phyloP scores from a whole-genome alignment of 805 yeast species.

The Wickerhamomyces chaumierensis region DNA sequence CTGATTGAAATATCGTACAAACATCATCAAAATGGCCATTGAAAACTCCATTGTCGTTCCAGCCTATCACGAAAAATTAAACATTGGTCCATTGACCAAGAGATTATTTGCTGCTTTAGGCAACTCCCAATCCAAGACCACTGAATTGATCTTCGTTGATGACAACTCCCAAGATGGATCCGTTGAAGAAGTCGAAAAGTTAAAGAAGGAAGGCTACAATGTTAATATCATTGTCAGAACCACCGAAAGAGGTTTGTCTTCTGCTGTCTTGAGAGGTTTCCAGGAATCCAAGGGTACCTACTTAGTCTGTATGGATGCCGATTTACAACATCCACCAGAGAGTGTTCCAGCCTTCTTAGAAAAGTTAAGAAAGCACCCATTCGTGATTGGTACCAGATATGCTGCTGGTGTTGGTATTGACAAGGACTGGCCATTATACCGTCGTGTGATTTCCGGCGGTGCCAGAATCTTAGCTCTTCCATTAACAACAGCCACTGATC shows the following conservation, averaged over 20 bases:
- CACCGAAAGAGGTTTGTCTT: constrained; percentile 36
- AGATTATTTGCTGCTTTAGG: constrained; percentile 38
- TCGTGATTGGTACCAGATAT: constrained; percentile 39
- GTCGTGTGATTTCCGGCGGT: constrained; percentile 37
- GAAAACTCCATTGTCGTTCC: constrained; percentile 35
- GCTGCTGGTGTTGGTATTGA: constrained; percentile 46
- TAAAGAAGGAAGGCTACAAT: constrained; percentile 34
- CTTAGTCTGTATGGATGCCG: constrained; percentile 42
- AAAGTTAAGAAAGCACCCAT: constrained; percentile 28
- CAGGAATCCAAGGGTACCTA: constrained; percentile 35
- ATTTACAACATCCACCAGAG: constrained; percentile 43
- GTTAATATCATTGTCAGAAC: constrained; percentile 39
- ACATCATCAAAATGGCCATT: constrained; percentile 11
- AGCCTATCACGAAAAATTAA: constrained; percentile 38
- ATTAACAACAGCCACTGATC: constrained; percentile 38
- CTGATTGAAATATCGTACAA: too few relatives aligned
- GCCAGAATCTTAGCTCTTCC: constrained; percentile 40
- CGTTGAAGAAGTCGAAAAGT: constrained; percentile 36
- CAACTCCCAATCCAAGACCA: constrained; percentile 25
- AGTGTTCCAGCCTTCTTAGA: constrained; percentile 33
- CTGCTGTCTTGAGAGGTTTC: constrained; percentile 39
- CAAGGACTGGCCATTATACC: constrained; percentile 40
- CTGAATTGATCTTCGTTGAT: constrained; percentile 39
- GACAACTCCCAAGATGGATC: constrained; percentile 42
- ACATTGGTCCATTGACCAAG: constrained; percentile 37